Evolutionary conservation across 495 filamentous ascomycete species (phyloP).

Genomic region (Lentithecium fluviatile): DNA sequence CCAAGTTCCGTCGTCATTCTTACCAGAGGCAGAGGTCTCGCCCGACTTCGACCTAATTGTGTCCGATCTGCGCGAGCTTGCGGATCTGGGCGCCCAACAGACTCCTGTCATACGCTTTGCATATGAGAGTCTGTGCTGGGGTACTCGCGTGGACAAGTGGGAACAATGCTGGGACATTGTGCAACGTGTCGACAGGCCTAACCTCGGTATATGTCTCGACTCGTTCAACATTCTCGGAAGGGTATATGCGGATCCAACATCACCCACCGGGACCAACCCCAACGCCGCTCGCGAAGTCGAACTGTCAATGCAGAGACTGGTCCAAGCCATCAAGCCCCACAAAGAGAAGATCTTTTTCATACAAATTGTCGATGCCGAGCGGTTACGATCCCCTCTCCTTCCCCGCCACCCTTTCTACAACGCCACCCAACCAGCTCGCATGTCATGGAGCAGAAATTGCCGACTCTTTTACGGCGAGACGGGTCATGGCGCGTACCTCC

Average conservation of each 20-base stretch:
- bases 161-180: constrained; percentile 72
- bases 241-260: constrained; percentile 69
- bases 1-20: constrained; percentile 71
- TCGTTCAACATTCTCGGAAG: constrained; percentile 78
- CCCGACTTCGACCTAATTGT: constrained; percentile 60
- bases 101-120: constrained; percentile 64
- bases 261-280: constrained; percentile 51
- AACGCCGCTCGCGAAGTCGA: constrained; percentile 60
- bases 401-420: constrained; percentile 64
- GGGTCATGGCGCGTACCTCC: constrained; percentile 69
- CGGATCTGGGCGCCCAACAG: constrained; percentile 60
- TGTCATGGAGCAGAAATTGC: constrained; percentile 82
- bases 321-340: constrained; percentile 53
- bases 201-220: constrained; percentile 78
- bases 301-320: constrained; percentile 58
- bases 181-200: constrained; percentile 60
- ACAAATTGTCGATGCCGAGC: constrained; percentile 76
- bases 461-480: constrained; percentile 73
- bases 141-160: constrained; percentile 69
- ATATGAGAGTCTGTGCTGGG: constrained; percentile 77
- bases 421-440: constrained; percentile 60
- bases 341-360: constrained; percentile 73
- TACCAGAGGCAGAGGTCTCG: constrained; percentile 56
- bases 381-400: constrained; percentile 57
- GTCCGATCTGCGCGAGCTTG: constrained; percentile 61